Evolutionary conservation across 2,329 filamentous ascomycete species (phyloP).

Genomic region (Ophiostoma triangulosporum): DNA sequence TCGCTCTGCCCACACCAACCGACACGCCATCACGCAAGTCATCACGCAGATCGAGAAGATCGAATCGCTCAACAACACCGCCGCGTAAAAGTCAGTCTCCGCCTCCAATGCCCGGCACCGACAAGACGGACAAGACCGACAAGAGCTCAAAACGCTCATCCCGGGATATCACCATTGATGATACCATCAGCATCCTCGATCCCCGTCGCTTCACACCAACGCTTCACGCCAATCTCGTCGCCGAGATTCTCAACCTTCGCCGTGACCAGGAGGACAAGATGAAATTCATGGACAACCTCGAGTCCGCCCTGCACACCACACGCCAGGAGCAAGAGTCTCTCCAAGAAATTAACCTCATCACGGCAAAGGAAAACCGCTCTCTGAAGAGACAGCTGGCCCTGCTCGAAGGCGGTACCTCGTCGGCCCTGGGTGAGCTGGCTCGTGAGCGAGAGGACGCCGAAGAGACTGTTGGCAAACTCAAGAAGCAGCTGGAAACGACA

Average conservation of each 20-base stretch:
- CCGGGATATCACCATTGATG: slow-evolving; percentile 48
- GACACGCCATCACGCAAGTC: slow-evolving; percentile 61
- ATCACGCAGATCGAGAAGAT: slow-evolving; percentile 48
- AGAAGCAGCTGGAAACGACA: slow-evolving; percentile 59
- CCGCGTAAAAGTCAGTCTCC: slow-evolving; percentile 47
- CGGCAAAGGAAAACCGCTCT: slow-evolving; percentile 62
- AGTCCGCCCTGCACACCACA: slow-evolving; percentile 56
- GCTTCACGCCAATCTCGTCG: slow-evolving; percentile 83
- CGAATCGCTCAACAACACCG: slow-evolving; percentile 55
- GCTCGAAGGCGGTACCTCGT: slow-evolving; percentile 76
- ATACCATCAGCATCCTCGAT: slow-evolving; percentile 64
- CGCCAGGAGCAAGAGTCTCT: slow-evolving; percentile 64
- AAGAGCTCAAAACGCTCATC: slow-evolving; percentile 37
- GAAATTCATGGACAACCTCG: slow-evolving; percentile 73
- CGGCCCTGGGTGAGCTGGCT: slow-evolving; percentile 69
- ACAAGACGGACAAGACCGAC: slow-evolving; percentile 30
- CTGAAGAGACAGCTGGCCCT: slow-evolving; percentile 76
- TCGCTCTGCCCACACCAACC: slow-evolving; percentile 51
- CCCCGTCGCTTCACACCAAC: slow-evolving; percentile 90
- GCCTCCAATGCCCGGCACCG: slow-evolving; percentile 29
- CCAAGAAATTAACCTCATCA: slow-evolving; percentile 45
- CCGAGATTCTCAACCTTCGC: slow-evolving; percentile 77
- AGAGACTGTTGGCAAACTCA: slow-evolving; percentile 56
- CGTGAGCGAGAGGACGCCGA: slow-evolving; percentile 78
- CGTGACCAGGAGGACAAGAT: slow-evolving; percentile 85